A percentile compares a stretch with the other conserved stretches of the same genome.
These are phyloP conservation scores for Moesziomyces globuligerus DNA, from an alignment of 1,284 basidiomycete species.

Conservation along the genomic window DNA sequence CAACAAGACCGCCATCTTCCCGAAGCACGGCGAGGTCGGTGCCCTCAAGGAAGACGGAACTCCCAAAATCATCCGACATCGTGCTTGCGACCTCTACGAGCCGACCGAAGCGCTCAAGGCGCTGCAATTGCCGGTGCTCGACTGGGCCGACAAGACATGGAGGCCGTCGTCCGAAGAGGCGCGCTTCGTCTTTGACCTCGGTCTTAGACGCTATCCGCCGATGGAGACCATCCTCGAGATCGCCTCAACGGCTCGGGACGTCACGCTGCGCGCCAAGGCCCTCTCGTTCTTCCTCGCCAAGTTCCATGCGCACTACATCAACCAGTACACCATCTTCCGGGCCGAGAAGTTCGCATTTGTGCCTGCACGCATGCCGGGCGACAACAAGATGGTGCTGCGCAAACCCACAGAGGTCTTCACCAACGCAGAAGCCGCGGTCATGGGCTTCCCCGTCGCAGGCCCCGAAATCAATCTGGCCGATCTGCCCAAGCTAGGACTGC, in stretches of 20 bases:
- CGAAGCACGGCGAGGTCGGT: conserved; percentile 72
- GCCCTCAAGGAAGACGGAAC: conserved; percentile 56
- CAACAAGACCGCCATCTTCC: conserved; percentile 80
- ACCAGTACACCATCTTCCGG: conserved; percentile 43
- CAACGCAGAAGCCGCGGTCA: conserved; percentile 75
- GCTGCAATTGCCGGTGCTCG: conserved; percentile 82
- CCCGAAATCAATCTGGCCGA: conserved; percentile 71
- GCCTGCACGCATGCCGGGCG: conserved; percentile 71
- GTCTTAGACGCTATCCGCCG: conserved; percentile 79
- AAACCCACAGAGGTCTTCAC: conserved; percentile 82
- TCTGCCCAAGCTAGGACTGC: conserved; percentile 78
- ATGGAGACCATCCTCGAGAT: conserved; percentile 72
- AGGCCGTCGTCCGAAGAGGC: conserved; percentile 71
- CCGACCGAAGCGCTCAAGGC: conserved; percentile 79
- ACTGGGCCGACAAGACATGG: conserved; percentile 77
- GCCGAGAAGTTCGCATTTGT: conserved; percentile 74
- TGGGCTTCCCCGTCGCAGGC: conserved; percentile 80
- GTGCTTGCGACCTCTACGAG: conserved; percentile 74
- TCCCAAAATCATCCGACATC: conserved; percentile 52
- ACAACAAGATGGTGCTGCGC: conserved; percentile 72
- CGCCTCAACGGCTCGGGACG: conserved; percentile 38
- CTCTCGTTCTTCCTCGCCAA: conserved; percentile 62
- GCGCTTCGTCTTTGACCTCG: conserved; percentile 82
- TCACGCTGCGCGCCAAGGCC: conserved; percentile 42
- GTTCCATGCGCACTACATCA: conserved; percentile 51